Percentiles rank a stretch among this genome's conserved stretches.
phyloP scores from a whole-genome alignment of 2,329 filamentous ascomycete species.

The Cladosporium sp. region DNA sequence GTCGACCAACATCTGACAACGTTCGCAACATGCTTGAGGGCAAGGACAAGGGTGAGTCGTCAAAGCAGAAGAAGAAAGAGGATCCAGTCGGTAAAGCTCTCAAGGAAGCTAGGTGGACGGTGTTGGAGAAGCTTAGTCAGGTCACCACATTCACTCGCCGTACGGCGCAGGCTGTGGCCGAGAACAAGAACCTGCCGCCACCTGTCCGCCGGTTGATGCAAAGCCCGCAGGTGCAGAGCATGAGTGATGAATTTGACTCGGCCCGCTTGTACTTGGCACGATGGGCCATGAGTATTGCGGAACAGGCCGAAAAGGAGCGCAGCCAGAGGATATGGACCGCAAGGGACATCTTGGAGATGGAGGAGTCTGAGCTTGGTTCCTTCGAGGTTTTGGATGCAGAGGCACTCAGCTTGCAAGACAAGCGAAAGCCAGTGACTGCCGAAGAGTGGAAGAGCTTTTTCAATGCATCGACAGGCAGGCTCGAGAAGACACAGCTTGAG shows the following conservation, averaged over 20 bases:
- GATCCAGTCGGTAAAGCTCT: slow-evolving; percentile 89
- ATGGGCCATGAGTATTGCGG: slow-evolving; percentile 98
- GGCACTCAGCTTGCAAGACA: slow-evolving; percentile 67
- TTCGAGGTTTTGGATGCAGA: slow-evolving; percentile 86
- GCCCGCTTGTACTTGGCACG: slow-evolving; percentile 88
- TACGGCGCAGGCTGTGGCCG: slow-evolving; percentile 84
- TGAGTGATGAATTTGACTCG: slow-evolving; percentile 96
- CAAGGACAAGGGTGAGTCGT: slow-evolving; percentile 30
- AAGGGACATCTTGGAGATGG: slow-evolving; percentile 83
- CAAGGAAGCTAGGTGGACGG: slow-evolving; percentile 92
- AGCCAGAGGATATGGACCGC: slow-evolving; percentile 89
- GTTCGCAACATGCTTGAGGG: slow-evolving; percentile 37
- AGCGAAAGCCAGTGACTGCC: slow-evolving; percentile 68
- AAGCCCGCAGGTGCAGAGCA: slow-evolving; percentile 88
- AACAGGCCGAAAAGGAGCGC: slow-evolving; percentile 85
- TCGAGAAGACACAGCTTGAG: slow-evolving; percentile 79
- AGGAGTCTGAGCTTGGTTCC: slow-evolving; percentile 89
- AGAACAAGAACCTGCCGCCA: slow-evolving; percentile 85
- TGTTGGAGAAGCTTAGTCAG: slow-evolving; percentile 93
- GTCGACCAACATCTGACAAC: slow-evolving; percentile 47
- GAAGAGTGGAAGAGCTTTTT: slow-evolving; percentile 92
- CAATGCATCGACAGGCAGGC: slow-evolving; percentile 63
- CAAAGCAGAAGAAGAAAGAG: slow-evolving; percentile 54
- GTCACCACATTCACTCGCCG: slow-evolving; percentile 92
- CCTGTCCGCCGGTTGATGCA: slow-evolving; percentile 78